These are phyloP conservation scores for Wallacemonas sp. DNA, from an alignment of 208 protist genomes.

Conservation along the genomic window DNA sequence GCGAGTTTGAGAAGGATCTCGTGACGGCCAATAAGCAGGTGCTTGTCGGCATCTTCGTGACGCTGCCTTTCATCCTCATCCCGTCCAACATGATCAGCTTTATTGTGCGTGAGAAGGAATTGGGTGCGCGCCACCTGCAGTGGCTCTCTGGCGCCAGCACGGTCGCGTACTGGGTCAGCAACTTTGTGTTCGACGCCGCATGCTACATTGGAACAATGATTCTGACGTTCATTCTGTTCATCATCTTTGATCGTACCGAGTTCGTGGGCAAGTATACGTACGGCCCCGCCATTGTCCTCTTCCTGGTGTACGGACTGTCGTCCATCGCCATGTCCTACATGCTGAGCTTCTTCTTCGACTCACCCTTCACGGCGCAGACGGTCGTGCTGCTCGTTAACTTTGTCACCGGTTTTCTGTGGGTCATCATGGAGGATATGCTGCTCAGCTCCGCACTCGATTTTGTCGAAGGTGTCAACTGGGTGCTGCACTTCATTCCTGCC, in stretches of 20 bases:
- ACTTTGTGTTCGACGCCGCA: conserved; percentile 70
- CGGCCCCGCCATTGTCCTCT: conserved; percentile 53
- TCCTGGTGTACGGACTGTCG: conserved; percentile 67
- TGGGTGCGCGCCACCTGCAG: conserved; percentile 77
- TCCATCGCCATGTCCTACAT: conserved; percentile 74
- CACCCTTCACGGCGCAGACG: conserved; percentile 67
- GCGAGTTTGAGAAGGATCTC: conserved; percentile 54
- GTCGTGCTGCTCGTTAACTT: conserved; percentile 83
- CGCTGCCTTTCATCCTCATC: conserved; percentile 81
- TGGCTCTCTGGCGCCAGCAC: conserved; percentile 70
- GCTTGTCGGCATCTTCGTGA: conserved; percentile 72
- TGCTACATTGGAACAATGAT: conserved; percentile 63
- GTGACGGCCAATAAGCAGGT: conserved; percentile 51
- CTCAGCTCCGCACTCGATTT: conserved; percentile 35
- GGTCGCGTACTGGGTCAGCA: conserved; percentile 77
- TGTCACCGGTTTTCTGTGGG: conserved; percentile 76
- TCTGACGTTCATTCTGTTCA: conserved; percentile 59
- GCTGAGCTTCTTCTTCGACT: conserved; percentile 82
- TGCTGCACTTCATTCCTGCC: conserved; percentile 68
- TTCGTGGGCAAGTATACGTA: conserved; percentile 52
- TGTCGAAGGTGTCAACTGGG: conserved; percentile 38
- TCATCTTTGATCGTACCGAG: conserved; percentile 70
- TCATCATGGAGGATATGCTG: conserved; percentile 69
- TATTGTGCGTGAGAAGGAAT: conserved; percentile 79
- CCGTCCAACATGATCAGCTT: conserved; percentile 75